Percentiles rank a stretch among this genome's conserved stretches.
phyloP scores from a whole-genome alignment of 2,329 filamentous ascomycete genomes.

The Botrytis elliptica region DNA sequence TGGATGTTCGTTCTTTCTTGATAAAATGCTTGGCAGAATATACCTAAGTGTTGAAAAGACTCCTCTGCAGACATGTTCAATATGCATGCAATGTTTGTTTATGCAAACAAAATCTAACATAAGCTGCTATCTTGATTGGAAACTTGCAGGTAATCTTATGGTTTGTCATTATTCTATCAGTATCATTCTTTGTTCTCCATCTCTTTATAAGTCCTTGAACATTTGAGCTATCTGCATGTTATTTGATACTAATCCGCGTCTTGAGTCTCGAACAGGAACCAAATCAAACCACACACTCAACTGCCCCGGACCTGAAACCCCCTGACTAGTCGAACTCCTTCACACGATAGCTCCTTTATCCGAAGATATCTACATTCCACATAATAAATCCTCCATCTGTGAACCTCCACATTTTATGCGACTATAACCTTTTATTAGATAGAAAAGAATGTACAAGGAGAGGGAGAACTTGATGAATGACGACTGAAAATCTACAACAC shows the following conservation, averaged over 20 bases:
- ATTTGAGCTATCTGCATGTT: not conserved
- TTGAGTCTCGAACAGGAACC: not conserved
- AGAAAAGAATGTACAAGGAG: not conserved
- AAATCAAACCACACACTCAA: not conserved
- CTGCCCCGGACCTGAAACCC: not conserved
- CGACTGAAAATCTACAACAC: too few species aligned
- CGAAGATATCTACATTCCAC: not conserved
- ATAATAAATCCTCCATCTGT: rapidly evolving
- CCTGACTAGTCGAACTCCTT: not conserved
- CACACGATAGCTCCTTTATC: not conserved
- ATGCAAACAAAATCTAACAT: not conserved
- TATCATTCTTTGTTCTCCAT: not conserved
- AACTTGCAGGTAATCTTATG: not conserved
- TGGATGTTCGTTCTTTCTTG: too few species aligned
- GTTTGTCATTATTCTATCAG: not conserved
- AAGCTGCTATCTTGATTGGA: not conserved
- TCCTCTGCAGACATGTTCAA: too few species aligned
- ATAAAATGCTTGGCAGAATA: too few species aligned
- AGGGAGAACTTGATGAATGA: too few species aligned
- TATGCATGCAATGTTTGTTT: not conserved
- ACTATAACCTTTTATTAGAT: not conserved
- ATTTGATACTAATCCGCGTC: not conserved
- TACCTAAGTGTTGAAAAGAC: too few species aligned
- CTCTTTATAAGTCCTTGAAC: not conserved
- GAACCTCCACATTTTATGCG: rapidly evolving